phyloP scores from a whole-genome alignment of 2,329 filamentous ascomycete genomes.

The Alternaria solani region DNA sequence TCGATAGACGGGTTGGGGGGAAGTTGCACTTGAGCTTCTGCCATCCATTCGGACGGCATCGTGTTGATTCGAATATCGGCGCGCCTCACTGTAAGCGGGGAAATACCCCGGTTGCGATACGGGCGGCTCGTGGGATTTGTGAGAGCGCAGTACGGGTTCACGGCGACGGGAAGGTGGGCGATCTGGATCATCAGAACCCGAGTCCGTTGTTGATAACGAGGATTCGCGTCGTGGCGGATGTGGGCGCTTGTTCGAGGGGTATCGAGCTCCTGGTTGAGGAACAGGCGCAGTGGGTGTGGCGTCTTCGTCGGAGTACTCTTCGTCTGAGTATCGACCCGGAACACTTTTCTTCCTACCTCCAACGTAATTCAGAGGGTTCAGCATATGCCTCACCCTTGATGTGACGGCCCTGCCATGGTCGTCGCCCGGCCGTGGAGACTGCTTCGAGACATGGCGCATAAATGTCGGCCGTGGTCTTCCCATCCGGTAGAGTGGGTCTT shows the following conservation, averaged over 20 bases:
- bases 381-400: constrained; percentile 46
- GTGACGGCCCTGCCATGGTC: constrained; percentile 40
- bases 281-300: constrained; percentile 38
- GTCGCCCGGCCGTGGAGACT: constrained; percentile 36
- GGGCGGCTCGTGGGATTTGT: constrained; percentile 54
- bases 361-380: constrained; percentile 41
- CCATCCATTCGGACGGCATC: constrained; percentile 24
- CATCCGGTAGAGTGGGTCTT: constrained; percentile 59
- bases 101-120: constrained; percentile 51
- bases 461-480: constrained; percentile 54
- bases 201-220: constrained; percentile 45
- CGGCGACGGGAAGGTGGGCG: constrained; percentile 34
- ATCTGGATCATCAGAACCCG: constrained; percentile 42
- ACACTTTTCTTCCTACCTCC: constrained; percentile 35
- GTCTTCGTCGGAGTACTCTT: constrained; percentile 41
- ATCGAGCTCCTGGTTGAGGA: constrained; percentile 32
- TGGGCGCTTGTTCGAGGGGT: constrained; percentile 42
- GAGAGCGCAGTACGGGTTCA: constrained; percentile 49
- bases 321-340: constrained; percentile 38
- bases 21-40: constrained; percentile 26
- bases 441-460: constrained; percentile 51
- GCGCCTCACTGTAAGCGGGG: constrained; percentile 41
- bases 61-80: constrained; percentile 39
- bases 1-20: constrained; percentile 49
- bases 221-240: constrained; percentile 44